phyloP scores from a whole-genome alignment of 352 stramenopile species.

The Pythium utonaiense region DNA sequence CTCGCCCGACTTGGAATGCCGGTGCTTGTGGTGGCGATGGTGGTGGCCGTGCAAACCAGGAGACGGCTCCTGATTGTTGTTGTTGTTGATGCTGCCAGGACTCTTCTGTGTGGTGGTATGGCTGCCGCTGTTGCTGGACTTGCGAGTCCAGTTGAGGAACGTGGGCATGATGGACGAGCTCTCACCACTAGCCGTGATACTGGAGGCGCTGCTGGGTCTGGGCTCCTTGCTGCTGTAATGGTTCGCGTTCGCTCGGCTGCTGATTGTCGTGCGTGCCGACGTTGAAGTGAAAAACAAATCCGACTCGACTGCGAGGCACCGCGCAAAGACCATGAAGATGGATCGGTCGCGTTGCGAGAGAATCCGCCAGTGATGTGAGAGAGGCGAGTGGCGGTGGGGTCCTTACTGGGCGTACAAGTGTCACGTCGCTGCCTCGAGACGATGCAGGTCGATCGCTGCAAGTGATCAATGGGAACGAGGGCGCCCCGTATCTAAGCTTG shows the following conservation, averaged over 20 bases:
- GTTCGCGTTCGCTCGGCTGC: slow-evolving; percentile 1
- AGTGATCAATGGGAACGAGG: not conserved
- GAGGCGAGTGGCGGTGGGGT: not conserved
- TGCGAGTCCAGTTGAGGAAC: slow-evolving; percentile 16
- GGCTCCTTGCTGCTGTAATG: not conserved
- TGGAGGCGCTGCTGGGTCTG: not conserved
- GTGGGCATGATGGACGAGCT: slow-evolving; percentile 16
- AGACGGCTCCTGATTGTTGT: slow-evolving; percentile 14
- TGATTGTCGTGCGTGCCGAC: slow-evolving; percentile 11
- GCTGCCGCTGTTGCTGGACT: slow-evolving; percentile 9
- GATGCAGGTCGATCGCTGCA: not conserved
- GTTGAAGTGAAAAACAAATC: slow-evolving; percentile 20
- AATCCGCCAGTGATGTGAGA: not conserved
- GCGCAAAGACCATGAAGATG: slow-evolving; percentile 24
- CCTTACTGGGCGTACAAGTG: not conserved
- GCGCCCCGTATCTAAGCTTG: not conserved
- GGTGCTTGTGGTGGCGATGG: slow-evolving; percentile 4
- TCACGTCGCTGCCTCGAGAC: not conserved
- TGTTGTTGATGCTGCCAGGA: not conserved
- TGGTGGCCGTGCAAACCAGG: slow-evolving; percentile 5
- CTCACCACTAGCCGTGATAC: not conserved
- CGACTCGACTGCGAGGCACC: slow-evolving; percentile 18
- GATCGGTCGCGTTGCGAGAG: not conserved
- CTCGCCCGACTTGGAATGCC: not conserved
- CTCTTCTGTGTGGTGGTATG: not conserved